phyloP scores from a whole-genome alignment of 208 protist species.

The Cochliopodium minus region DNA sequence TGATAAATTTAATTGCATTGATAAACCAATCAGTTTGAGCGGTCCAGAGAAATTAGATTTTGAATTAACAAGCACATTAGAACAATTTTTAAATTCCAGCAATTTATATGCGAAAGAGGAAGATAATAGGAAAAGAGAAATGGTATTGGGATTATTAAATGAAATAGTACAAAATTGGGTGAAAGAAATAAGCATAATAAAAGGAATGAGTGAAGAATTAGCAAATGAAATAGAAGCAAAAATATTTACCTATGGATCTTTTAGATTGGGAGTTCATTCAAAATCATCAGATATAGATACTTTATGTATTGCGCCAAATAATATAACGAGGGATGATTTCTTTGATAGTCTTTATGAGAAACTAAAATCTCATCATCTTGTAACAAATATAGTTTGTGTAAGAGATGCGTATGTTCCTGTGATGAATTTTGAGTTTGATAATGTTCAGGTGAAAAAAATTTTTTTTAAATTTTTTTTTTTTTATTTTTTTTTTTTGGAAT shows the following conservation, averaged over 20 bases:
- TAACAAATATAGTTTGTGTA: constrained; percentile 62
- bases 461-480: not conserved
- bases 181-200: constrained; percentile 31
- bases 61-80: not conserved
- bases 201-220: constrained; percentile 58
- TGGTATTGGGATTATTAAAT: not conserved
- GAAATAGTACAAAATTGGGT: not conserved
- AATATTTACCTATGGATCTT: constrained; percentile 91
- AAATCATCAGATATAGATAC: not conserved
- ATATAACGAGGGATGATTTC: constrained; percentile 72
- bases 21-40: too few species aligned
- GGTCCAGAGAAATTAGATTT: too few species aligned
- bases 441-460: constrained; percentile 44
- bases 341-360: constrained; percentile 63
- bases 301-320: constrained; percentile 59
- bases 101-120: not conserved
- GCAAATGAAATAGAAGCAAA: constrained; percentile 59
- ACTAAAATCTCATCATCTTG: constrained; percentile 47
- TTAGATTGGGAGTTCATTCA: constrained; percentile 84
- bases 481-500: not conserved
- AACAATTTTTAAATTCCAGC: not conserved
- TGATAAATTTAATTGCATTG: too few species aligned
- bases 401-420: constrained; percentile 80
- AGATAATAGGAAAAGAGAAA: not conserved
- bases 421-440: constrained; percentile 80